phyloP scores from a whole-genome alignment of 2,329 filamentous ascomycete species.

The Aspergillus sp. region DNA sequence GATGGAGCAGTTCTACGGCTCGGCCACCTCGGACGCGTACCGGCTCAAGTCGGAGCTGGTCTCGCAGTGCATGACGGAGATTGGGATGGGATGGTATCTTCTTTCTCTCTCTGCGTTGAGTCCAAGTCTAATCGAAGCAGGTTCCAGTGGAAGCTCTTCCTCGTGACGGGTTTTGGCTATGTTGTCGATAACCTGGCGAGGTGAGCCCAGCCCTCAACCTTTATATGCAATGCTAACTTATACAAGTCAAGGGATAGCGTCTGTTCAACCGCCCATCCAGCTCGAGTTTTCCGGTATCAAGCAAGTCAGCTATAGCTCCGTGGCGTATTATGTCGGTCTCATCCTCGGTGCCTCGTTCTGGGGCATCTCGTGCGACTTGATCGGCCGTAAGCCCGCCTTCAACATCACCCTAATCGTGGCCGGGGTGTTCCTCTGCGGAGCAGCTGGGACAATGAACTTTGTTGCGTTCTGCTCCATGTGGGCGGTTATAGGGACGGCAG shows the following conservation, averaged over 20 bases:
- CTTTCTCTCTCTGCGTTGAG: neutral
- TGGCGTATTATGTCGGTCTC: constrained; percentile 41
- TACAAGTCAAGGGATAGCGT: constrained; percentile 29
- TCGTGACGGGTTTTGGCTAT: constrained; percentile 69
- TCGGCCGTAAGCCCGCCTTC: constrained; percentile 48
- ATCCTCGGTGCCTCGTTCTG: constrained; percentile 50
- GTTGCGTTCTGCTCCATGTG: constrained; percentile 29
- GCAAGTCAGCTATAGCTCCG: constrained; percentile 33
- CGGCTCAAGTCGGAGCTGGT: constrained; percentile 32
- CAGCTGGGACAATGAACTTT: constrained; percentile 27
- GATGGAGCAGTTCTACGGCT: constrained; percentile 41
- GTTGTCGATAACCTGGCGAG: constrained; percentile 59
- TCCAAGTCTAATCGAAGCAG: constrained; percentile 11
- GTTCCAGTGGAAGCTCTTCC: constrained; percentile 61
- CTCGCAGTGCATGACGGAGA: constrained; percentile 26
- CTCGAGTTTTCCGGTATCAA: constrained; percentile 27
- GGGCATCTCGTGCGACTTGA: constrained; percentile 44
- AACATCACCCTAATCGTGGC: constrained; percentile 48
- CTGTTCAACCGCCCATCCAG: constrained; percentile 29
- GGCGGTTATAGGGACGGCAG: constrained; percentile 29
- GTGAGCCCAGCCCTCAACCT: neutral
- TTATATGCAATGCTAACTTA: constrained; percentile 15
- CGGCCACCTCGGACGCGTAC: constrained; percentile 31
- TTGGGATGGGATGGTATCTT: constrained; percentile 33
- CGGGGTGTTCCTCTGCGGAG: constrained; percentile 31